phyloP scores from a whole-genome alignment of 176 grass and related monocot species.

The Hyparrhenia diplandra region DNA sequence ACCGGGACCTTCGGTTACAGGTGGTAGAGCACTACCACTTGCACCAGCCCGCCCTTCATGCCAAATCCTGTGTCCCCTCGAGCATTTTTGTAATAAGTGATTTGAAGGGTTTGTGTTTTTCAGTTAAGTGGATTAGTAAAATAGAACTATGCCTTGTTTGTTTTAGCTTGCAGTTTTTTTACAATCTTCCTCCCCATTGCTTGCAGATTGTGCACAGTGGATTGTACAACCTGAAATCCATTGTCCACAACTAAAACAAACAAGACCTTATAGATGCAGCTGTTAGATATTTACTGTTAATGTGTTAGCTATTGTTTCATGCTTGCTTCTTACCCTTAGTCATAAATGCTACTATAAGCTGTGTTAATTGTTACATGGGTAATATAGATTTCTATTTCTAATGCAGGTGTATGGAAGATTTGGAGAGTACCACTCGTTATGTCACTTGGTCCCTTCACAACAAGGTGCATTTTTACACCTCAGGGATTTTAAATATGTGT shows the following conservation, averaged over 20 bases:
- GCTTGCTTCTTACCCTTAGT: neutral
- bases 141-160: neutral
- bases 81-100: neutral
- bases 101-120: neutral
- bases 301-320: neutral
- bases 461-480: constrained; percentile 52
- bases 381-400: neutral
- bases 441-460: constrained; percentile 98
- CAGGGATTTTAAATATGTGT: constrained; percentile 3
- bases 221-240: neutral
- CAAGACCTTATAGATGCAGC: neutral
- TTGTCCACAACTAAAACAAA: neutral
- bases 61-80: no score
- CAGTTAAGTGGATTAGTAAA: neutral
- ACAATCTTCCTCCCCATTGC: neutral
- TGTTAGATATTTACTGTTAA: neutral
- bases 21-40: no score
- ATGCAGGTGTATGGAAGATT: constrained; percentile 92
- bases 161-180: neutral
- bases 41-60: no score
- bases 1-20: no score
- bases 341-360: neutral
- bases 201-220: neutral
- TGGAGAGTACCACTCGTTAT: constrained; percentile 90
- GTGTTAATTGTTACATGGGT: neutral